Base-by-base conservation (phyloP, 1,284 basidiomycete genomes). In the Trichosporon ovoides region DNA sequence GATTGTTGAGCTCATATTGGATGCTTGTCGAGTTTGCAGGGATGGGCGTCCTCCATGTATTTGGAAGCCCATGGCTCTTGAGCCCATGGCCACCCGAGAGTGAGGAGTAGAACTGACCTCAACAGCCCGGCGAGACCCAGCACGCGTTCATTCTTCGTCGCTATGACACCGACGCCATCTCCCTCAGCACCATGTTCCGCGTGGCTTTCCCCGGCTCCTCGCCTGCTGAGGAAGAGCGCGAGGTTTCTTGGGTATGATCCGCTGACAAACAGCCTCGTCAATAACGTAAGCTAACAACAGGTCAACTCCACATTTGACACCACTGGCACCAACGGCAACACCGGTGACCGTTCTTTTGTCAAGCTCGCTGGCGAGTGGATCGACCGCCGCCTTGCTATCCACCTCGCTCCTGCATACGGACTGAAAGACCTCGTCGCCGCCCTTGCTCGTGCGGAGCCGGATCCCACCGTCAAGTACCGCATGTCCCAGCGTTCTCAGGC, bases 161-260 rank as follows among this genome's bases (percentile, higher is more conserved):
- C 60, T 96, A 92, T 72, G 95, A 99, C 79, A 98, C 95, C 7
- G 86, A 91, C 64, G 94, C 94, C 22, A 84, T 99, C 77, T 92
- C 89, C 60, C 86, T 95, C 18, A 96, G 93, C 6, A 96, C 95
- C 61, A 96, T 99, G 91, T 98, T 92, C 81, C 90, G 92, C 66
- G 91, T 94, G 24, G 92, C 94, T 0, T 98, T 94, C 79, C 95
- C 96, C 10, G 84, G 81, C 55, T 89, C 93, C 0, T 79, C 82
- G 33, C 89, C 91, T 3, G 82, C 83, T 48, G 86, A 87, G 19
- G 95, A 98, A 78, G 85, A 85, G 71, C 79, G 79, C 33, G 95
- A 98, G 78, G 84, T 89, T 66, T 82, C 84, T 52, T 97, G 89
- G 88, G 86, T 76, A 58, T 48, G 68, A 33, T 38, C 28, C 38